Conservation (phyloP, 164 flowering plant genomes). For the Stephania japonica region DNA sequence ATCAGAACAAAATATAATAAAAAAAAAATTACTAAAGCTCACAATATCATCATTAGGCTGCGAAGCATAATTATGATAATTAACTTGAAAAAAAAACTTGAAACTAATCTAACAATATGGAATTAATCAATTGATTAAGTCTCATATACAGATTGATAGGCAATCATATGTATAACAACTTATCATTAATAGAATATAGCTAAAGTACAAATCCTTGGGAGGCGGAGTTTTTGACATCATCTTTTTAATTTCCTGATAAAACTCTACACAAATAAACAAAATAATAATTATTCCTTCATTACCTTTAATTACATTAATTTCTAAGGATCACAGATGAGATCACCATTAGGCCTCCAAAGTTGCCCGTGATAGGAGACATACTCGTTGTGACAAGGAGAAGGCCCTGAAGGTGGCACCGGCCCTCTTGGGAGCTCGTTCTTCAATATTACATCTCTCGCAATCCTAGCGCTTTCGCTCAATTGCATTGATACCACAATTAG, state of each 20-base stretch:
- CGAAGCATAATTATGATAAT: too few relatives aligned
- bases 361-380: neutral
- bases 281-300: neutral
- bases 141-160: neutral
- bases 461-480: neutral
- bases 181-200: too few relatives aligned
- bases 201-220: too few relatives aligned
- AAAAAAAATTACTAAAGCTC: too few relatives aligned
- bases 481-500: neutral
- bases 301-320: neutral
- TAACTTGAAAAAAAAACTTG: too few relatives aligned
- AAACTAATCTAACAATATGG: too few relatives aligned
- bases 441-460: neutral
- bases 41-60: too few relatives aligned
- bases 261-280: neutral
- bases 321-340: conserved; percentile 7
- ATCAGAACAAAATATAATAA: too few relatives aligned
- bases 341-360: neutral
- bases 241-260: too few relatives aligned
- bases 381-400: conserved; percentile 41
- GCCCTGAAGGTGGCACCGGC: conserved; percentile 45
- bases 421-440: conserved; percentile 33
- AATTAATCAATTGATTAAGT: too few relatives aligned
- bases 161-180: too few relatives aligned
- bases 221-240: too few relatives aligned